A percentile compares a stretch with the other conserved stretches of the same genome.
phyloP scores from a whole-genome alignment of 1,284 basidiomycete species.

The Ceratobasidium sp. region DNA sequence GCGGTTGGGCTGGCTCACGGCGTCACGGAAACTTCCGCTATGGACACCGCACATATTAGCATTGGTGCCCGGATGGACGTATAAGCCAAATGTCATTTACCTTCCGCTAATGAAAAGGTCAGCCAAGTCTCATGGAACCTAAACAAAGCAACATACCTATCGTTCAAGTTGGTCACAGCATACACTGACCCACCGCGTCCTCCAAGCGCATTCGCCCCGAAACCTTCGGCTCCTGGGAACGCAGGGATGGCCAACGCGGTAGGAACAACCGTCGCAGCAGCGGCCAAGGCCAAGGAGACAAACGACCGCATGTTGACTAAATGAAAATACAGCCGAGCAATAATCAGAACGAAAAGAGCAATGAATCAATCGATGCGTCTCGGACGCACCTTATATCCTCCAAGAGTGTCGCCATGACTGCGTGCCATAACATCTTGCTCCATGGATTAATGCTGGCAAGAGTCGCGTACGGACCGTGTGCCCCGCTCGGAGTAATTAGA shows the following conservation, averaged over 20 bases:
- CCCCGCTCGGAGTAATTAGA: slow-evolving; percentile 28
- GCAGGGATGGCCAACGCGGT: not conserved
- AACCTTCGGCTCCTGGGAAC: slow-evolving; percentile 44
- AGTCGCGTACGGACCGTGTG: slow-evolving; percentile 1
- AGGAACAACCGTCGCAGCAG: not conserved
- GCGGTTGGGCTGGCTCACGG: slow-evolving; percentile 50
- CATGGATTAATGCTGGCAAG: slow-evolving; percentile 2
- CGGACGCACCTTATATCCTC: slow-evolving; percentile 4
- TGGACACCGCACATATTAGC: not conserved
- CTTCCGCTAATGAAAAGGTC: not conserved
- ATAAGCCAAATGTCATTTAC: not conserved
- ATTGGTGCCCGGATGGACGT: not conserved
- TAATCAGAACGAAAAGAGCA: not conserved
- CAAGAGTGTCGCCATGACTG: not conserved
- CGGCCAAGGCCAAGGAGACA: not conserved
- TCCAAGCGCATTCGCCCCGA: slow-evolving; percentile 50
- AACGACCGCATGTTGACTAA: slow-evolving; percentile 8
- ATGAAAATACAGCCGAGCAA: not conserved
- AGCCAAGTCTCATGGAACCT: not conserved
- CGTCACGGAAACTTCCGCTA: slow-evolving; percentile 51
- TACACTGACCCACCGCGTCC: slow-evolving; percentile 50
- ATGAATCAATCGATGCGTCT: not conserved
- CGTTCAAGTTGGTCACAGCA: slow-evolving; percentile 50
- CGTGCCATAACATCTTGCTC: slow-evolving; percentile 14
- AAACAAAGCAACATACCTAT: slow-evolving; percentile 35